A percentile compares a stretch with the other conserved stretches of the same genome.
phyloP scores from a whole-genome alignment of 2,329 filamentous ascomycete genomes.

The Juglanconis juglandina region DNA sequence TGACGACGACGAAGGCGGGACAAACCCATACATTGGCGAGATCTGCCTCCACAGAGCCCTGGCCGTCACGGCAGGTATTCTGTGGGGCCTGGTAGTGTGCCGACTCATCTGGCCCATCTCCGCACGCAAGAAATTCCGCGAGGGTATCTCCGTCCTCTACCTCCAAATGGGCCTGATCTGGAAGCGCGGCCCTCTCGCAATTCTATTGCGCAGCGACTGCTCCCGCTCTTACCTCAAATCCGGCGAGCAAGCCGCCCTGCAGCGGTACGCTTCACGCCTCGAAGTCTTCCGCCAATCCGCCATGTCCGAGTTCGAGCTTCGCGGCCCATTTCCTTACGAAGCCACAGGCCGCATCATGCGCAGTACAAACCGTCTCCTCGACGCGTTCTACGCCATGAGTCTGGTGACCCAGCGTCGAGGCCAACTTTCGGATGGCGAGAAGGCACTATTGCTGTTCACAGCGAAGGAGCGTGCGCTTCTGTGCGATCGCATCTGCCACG shows the following conservation, averaged over 20 bases:
- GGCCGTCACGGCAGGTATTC: constrained; percentile 78
- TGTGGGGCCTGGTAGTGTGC: constrained; percentile 91
- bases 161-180: constrained; percentile 93
- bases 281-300: constrained; percentile 71
- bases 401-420: constrained; percentile 81
- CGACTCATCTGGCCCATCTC: constrained; percentile 92
- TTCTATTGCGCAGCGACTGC: constrained; percentile 59
- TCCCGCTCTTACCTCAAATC: constrained; percentile 74
- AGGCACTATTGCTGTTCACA: constrained; percentile 75
- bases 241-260: constrained; percentile 82
- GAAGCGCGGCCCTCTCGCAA: constrained; percentile 85
- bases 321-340: constrained; percentile 77
- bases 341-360: constrained; percentile 72
- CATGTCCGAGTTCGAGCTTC: constrained; percentile 81
- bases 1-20: constrained; percentile 84
- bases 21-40: constrained; percentile 77
- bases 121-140: constrained; percentile 80
- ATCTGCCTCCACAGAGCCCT: constrained; percentile 86
- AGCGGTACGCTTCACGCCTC: constrained; percentile 72
- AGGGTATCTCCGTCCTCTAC: constrained; percentile 87
- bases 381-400: constrained; percentile 95
- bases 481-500: constrained; percentile 85
- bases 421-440: constrained; percentile 73
- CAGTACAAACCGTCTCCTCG: constrained; percentile 79
- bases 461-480: constrained; percentile 73